Conservation (phyloP, 2,329 filamentous ascomycete genomes). For the Tolypocladium inflatum region DNA sequence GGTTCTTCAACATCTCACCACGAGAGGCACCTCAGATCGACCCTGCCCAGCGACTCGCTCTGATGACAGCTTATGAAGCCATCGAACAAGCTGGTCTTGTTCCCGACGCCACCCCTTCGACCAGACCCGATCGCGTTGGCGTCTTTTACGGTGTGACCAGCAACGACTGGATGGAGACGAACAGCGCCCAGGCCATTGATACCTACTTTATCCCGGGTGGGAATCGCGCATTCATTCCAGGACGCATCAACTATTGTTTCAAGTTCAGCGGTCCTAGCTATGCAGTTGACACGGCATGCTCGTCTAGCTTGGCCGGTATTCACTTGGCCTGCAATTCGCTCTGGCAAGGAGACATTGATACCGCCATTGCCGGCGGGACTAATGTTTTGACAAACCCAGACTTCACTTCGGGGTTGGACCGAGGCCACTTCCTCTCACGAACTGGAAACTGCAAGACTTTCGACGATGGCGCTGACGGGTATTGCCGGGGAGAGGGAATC, state of each 20-base stretch:
- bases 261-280: slow-evolving; percentile 1
- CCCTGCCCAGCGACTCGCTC: slow-evolving; percentile 54
- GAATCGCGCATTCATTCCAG: slow-evolving; percentile 21
- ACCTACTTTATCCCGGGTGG: slow-evolving; percentile 38
- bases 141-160: slow-evolving; percentile 69
- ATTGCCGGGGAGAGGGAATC: slow-evolving; percentile 71
- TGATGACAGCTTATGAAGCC: slow-evolving; percentile 59
- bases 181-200: slow-evolving; percentile 62
- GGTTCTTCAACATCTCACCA: slow-evolving; percentile 67
- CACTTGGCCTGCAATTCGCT: slow-evolving; percentile 61
- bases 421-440: slow-evolving; percentile 66
- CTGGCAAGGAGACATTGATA: slow-evolving; percentile 65
- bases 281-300: slow-evolving; percentile 70
- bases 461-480: slow-evolving; percentile 71
- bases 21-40: slow-evolving; percentile 53
- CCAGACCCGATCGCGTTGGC: slow-evolving; percentile 42
- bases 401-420: slow-evolving; percentile 59
- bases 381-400: neutral
- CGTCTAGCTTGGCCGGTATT: slow-evolving; percentile 63
- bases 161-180: slow-evolving; percentile 70
- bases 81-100: slow-evolving; percentile 59
- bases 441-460: slow-evolving; percentile 54
- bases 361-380: slow-evolving; percentile 68
- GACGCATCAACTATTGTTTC: neutral
- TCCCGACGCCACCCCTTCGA: slow-evolving; percentile 53